Evolutionary conservation across 495 filamentous ascomycete species (phyloP).

Genomic region (Cladorrhinum samala): DNA sequence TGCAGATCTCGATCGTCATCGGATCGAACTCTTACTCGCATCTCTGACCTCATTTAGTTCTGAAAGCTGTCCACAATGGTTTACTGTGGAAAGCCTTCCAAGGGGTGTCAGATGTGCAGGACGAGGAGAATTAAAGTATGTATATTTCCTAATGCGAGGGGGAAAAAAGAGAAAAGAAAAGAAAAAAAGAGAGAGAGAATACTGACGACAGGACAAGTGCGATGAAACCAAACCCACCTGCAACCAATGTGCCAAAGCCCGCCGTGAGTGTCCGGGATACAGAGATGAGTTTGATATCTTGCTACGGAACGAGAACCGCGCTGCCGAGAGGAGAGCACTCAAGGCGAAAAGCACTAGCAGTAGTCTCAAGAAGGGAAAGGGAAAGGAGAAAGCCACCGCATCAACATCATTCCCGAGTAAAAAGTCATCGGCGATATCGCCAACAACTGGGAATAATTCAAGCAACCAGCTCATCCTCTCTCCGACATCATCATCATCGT

Average conservation of each 20-base stretch:
- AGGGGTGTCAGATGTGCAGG: slow-evolving; percentile 68
- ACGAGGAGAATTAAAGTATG: slow-evolving; percentile 64
- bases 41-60: neutral
- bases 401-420: slow-evolving; percentile 2
- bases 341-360: slow-evolving; percentile 31
- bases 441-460: too few relatives aligned
- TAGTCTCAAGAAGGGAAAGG: slow-evolving; percentile 16
- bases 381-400: neutral
- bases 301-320: slow-evolving; percentile 59
- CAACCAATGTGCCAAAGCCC: slow-evolving; percentile 60
- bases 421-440: neutral
- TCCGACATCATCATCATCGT: too few relatives aligned
- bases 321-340: slow-evolving; percentile 48
- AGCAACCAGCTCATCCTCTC: too few relatives aligned
- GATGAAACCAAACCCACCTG: slow-evolving; percentile 65
- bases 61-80: slow-evolving; percentile 46
- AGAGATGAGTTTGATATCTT: slow-evolving; percentile 63
- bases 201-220: slow-evolving; percentile 39
- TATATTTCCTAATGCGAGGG: slow-evolving; percentile 12
- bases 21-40: neutral
- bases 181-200: too few relatives aligned
- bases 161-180: too few relatives aligned
- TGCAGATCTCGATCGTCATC: neutral
- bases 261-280: slow-evolving; percentile 63
- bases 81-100: slow-evolving; percentile 67